A percentile compares a stretch with the other conserved stretches of the same genome.
phyloP scores from a whole-genome alignment of 2,329 filamentous ascomycete species.

The Acrocalymma vagum region DNA sequence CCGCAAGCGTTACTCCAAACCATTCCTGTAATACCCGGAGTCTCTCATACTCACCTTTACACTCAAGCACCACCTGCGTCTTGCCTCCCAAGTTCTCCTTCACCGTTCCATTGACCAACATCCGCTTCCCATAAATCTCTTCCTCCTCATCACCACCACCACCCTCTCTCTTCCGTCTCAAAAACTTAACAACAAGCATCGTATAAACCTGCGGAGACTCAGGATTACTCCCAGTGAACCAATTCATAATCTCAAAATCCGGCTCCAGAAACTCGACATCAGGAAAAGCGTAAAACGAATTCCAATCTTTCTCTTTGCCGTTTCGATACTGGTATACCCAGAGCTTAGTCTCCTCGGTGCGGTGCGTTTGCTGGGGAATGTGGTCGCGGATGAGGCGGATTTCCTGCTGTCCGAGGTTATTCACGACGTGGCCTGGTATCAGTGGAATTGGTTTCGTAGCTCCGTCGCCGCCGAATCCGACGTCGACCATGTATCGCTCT shows the following conservation, averaged over 20 bases:
- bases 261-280: slow-evolving; percentile 49
- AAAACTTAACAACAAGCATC: slow-evolving; percentile 50
- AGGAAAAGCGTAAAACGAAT: slow-evolving; percentile 52
- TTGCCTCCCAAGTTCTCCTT: slow-evolving; percentile 54
- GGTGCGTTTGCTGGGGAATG: slow-evolving; percentile 55
- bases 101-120: slow-evolving; percentile 53
- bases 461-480: slow-evolving; percentile 71
- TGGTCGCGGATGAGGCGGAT: slow-evolving; percentile 62
- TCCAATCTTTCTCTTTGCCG: slow-evolving; percentile 45
- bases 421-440: slow-evolving; percentile 47
- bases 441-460: slow-evolving; percentile 67
- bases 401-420: slow-evolving; percentile 64
- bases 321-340: slow-evolving; percentile 71
- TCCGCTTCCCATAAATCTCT: slow-evolving; percentile 46
- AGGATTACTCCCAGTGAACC: slow-evolving; percentile 39
- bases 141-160: slow-evolving; percentile 33
- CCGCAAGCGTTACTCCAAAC: slow-evolving; percentile 51
- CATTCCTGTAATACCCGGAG: slow-evolving; percentile 48
- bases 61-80: slow-evolving; percentile 47
- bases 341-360: slow-evolving; percentile 50
- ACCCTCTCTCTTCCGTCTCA: slow-evolving; percentile 40
- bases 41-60: slow-evolving; percentile 49
- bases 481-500: slow-evolving; percentile 65
- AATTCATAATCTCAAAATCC: slow-evolving; percentile 53
- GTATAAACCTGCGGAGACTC: slow-evolving; percentile 42